A percentile compares a stretch with the other conserved stretches of the same genome.
phyloP scores from a whole-genome alignment of 768 basidiomycete species.

The Russula griseocarnosa region DNA sequence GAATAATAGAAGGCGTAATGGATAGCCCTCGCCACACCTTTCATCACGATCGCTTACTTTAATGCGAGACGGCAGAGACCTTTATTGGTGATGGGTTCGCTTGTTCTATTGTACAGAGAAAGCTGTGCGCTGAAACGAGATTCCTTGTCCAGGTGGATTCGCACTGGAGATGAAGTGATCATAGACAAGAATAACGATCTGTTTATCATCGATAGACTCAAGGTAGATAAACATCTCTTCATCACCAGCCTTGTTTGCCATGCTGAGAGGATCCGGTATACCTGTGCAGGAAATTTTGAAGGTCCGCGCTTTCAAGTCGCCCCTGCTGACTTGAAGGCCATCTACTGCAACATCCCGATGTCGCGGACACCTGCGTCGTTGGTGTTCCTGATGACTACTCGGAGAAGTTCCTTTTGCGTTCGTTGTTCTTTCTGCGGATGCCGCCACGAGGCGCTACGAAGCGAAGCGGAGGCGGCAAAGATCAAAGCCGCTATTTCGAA shows the following conservation, averaged over 20 bases:
- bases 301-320: conserved; percentile 68
- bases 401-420: conserved; percentile 72
- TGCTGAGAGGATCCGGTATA: conserved; percentile 26
- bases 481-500: conserved; percentile 24
- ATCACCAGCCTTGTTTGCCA: background rate
- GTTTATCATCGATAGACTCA: conserved; percentile 59
- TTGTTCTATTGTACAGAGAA: background rate
- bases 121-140: background rate
- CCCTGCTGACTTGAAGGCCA: conserved; percentile 67
- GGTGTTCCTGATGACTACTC: conserved; percentile 62
- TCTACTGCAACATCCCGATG: conserved; percentile 55
- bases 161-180: conserved; percentile 61
- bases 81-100: conserved; percentile 64
- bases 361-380: conserved; percentile 60
- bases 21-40: background rate
- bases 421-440: conserved; percentile 45
- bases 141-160: conserved; percentile 49
- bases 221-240: conserved; percentile 35
- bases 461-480: conserved; percentile 4
- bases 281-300: conserved; percentile 56
- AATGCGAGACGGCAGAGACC: conserved; percentile 57
- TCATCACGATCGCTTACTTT: background rate
- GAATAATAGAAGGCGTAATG: conserved; percentile 56
- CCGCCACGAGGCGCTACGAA: conserved; percentile 12
- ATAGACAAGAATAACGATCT: conserved; percentile 53